Conservation (phyloP, 2,329 filamentous ascomycete genomes). For the Xylariaceae sp. region DNA sequence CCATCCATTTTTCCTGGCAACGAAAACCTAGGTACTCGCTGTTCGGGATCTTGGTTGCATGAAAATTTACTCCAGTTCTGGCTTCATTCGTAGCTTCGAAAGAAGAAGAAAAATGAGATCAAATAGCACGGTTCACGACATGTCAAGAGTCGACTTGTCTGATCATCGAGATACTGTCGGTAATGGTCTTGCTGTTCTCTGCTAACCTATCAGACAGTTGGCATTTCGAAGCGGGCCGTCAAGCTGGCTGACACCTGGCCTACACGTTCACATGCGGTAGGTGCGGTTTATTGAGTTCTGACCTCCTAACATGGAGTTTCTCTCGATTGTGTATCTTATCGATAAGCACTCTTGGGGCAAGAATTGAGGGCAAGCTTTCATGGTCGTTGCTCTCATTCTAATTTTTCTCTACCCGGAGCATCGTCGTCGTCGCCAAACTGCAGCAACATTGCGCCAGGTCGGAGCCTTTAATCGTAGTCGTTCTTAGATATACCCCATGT, state of each 20-base stretch:
- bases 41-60: too few relatives aligned
- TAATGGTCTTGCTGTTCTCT: too few relatives aligned
- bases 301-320: constrained; percentile 11
- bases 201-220: neutral
- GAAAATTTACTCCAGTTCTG: too few relatives aligned
- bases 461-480: constrained; percentile 4
- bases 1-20: too few relatives aligned
- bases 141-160: too few relatives aligned
- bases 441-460: constrained; percentile 1
- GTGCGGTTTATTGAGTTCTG: constrained; percentile 1
- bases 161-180: too few relatives aligned
- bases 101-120: too few relatives aligned
- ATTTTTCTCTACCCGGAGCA: constrained; percentile 26
- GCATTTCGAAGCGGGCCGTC: neutral
- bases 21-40: too few relatives aligned
- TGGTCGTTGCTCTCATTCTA: constrained; percentile 26
- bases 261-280: neutral
- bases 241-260: neutral
- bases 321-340: constrained; percentile 27
- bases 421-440: neutral
- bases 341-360: constrained; percentile 27
- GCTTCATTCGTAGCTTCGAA: too few relatives aligned
- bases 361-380: constrained; percentile 30
- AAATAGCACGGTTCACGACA: too few relatives aligned
- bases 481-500: constrained; percentile 8